Percentiles rank a stretch among this genome's conserved stretches.
phyloP scores from a whole-genome alignment of 2,329 filamentous ascomycete genomes.

The Trichoderma citrinoviride region DNA sequence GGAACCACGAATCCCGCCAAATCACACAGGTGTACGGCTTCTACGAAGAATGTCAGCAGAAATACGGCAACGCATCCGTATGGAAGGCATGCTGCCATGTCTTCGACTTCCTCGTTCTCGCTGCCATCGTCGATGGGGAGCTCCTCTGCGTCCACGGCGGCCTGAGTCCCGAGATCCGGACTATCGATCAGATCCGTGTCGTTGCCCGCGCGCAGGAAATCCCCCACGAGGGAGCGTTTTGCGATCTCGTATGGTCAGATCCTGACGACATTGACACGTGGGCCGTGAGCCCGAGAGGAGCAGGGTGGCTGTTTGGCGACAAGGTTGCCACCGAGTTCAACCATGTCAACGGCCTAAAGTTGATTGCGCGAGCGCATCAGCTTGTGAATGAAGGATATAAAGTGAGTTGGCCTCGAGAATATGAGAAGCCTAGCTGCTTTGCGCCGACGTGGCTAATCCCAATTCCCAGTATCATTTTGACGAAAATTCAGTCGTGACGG shows the following conservation, averaged over 20 bases:
- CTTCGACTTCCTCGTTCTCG: conserved; percentile 95
- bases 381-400: conserved; percentile 98
- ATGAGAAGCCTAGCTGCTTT: background rate
- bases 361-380: conserved; percentile 96
- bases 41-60: conserved; percentile 96
- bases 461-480: conserved; percentile 76
- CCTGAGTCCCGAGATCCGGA: conserved; percentile 85
- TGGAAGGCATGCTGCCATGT: conserved; percentile 99
- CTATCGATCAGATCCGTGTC: conserved; percentile 98
- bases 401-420: conserved; percentile 45
- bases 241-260: conserved; percentile 96
- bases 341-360: conserved; percentile 91
- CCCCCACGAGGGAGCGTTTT: conserved; percentile 97
- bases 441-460: background rate
- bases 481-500: conserved; percentile 92
- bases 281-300: conserved; percentile 87
- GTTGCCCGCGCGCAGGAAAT: conserved; percentile 98
- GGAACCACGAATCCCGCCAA: conserved; percentile 95
- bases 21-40: conserved; percentile 99
- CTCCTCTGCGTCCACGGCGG: conserved; percentile 98
- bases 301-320: conserved; percentile 96
- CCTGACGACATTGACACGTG: conserved; percentile 97
- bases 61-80: conserved; percentile 98
- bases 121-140: conserved; percentile 95
- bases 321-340: conserved; percentile 98